Evolutionary conservation across 2,329 filamentous ascomycete species (phyloP).

Genomic region (Dactylellina cionopaga): DNA sequence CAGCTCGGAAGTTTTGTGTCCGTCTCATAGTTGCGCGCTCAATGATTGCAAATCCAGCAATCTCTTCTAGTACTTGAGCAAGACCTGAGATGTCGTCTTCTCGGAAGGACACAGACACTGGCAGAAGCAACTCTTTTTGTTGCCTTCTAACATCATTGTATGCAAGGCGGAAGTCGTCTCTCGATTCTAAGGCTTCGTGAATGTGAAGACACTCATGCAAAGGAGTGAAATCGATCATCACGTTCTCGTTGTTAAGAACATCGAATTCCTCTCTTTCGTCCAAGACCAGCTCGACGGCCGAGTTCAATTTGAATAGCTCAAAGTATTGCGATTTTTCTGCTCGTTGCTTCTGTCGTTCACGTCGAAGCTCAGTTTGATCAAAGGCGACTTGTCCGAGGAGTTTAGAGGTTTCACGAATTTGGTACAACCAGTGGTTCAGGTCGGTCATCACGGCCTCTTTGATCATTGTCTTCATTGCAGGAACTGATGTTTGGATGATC

Average conservation of each 20-base stretch:
- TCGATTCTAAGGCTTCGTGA: constrained; percentile 90
- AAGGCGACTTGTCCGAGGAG: constrained; percentile 96
- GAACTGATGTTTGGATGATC: constrained; percentile 94
- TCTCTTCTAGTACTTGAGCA: constrained; percentile 84
- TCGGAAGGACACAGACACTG: constrained; percentile 76
- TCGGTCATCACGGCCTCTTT: constrained; percentile 97
- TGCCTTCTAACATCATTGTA: constrained; percentile 90
- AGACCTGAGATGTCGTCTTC: constrained; percentile 85
- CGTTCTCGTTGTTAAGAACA: constrained; percentile 91
- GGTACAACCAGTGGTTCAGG: constrained; percentile 94
- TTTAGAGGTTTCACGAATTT: constrained; percentile 93
- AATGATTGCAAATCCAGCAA: constrained; percentile 95
- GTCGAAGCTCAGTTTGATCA: constrained; percentile 90
- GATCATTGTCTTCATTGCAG: constrained; percentile 88
- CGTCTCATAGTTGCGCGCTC: constrained; percentile 92
- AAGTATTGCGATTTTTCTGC: constrained; percentile 79
- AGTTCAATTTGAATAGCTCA: constrained; percentile 86
- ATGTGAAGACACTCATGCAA: constrained; percentile 96
- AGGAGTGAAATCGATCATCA: constrained; percentile 93
- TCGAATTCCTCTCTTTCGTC: constrained; percentile 97
- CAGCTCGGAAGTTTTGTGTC: constrained; percentile 81
- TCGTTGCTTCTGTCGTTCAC: constrained; percentile 83
- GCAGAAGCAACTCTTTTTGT: constrained; percentile 90
- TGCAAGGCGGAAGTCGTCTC: constrained; percentile 86
- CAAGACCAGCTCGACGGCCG: constrained; percentile 91